These are phyloP conservation scores for Ceratobasidium theobromae DNA, from an alignment of 1,284 basidiomycete genomes.

Conservation along the genomic window DNA sequence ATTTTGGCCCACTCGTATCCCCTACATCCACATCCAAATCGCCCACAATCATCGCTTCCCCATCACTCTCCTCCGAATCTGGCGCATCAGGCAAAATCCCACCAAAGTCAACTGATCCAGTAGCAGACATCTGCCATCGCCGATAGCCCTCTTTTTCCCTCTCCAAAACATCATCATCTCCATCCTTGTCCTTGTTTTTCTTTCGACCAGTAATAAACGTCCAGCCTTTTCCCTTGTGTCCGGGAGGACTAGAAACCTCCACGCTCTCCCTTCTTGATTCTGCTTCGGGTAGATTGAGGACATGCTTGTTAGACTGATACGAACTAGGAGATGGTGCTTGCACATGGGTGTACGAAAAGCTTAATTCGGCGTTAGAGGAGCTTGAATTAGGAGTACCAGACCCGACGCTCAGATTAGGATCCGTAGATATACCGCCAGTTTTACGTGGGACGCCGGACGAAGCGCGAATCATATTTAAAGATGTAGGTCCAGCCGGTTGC, in stretches of 20 bases:
- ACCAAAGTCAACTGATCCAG: conserved; percentile 60
- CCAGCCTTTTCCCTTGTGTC: conserved; percentile 35
- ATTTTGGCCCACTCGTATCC: background rate
- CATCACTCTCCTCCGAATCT: conserved; percentile 56
- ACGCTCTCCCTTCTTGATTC: conserved; percentile 47
- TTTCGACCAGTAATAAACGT: conserved; percentile 32
- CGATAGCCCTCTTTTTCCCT: conserved; percentile 41
- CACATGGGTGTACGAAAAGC: conserved; percentile 80
- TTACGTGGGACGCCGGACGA: conserved; percentile 3
- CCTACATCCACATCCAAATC: conserved; percentile 22
- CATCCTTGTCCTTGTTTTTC: conserved; percentile 29
- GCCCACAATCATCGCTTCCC: conserved; percentile 38
- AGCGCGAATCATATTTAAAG: conserved; percentile 6
- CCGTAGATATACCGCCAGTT: background rate
- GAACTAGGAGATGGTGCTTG: conserved; percentile 73
- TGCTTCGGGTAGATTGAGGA: conserved; percentile 37
- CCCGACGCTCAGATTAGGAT: background rate
- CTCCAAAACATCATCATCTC: conserved; percentile 42
- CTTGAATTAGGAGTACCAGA: conserved; percentile 26
- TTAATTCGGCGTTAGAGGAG: conserved; percentile 56
- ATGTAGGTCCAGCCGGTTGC: conserved; percentile 35
- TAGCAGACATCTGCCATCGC: conserved; percentile 43
- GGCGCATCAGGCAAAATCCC: conserved; percentile 75
- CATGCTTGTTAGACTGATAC: conserved; percentile 55
- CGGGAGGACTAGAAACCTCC: conserved; percentile 39